These are phyloP conservation scores for Coemansia sp. DNA, from an alignment of 371 early-diverging fungal species.

Conservation along the genomic window DNA sequence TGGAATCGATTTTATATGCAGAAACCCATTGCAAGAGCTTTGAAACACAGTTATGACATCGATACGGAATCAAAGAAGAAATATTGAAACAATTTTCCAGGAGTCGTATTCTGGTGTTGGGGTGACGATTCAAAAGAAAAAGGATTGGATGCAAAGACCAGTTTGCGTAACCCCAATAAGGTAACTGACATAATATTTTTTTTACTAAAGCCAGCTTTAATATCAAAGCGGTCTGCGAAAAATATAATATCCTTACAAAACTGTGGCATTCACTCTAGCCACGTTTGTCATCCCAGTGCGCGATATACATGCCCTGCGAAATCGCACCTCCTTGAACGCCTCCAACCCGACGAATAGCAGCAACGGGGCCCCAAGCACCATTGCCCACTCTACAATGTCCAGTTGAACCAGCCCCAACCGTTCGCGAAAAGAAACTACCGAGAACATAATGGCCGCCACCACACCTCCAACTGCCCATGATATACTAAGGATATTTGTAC, in stretches of 20 bases:
- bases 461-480: slow-evolving; percentile 19
- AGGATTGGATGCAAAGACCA: not conserved
- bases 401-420: slow-evolving; percentile 35
- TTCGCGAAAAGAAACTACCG: slow-evolving; percentile 17
- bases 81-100: too few relatives aligned
- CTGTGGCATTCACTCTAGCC: slow-evolving; percentile 3
- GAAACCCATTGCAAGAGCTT: too few relatives aligned
- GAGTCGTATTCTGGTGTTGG: too few relatives aligned
- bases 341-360: slow-evolving; percentile 28
- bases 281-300: not conserved
- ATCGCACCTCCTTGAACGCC: slow-evolving; percentile 27
- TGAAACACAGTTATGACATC: too few relatives aligned
- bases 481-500: slow-evolving; percentile 8
- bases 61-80: too few relatives aligned
- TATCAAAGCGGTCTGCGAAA: slow-evolving; percentile 2
- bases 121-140: not conserved
- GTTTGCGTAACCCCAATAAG: slow-evolving; percentile 1
- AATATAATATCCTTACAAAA: not conserved
- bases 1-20: not conserved
- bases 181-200: not conserved
- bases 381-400: slow-evolving; percentile 31
- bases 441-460: slow-evolving; percentile 13
- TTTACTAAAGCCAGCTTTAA: too few relatives aligned
- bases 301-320: not conserved
- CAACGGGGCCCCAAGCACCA: slow-evolving; percentile 25